Base-by-base conservation (phyloP, 2,329 filamentous ascomycete genomes). In the Beauveria sp. region DNA sequence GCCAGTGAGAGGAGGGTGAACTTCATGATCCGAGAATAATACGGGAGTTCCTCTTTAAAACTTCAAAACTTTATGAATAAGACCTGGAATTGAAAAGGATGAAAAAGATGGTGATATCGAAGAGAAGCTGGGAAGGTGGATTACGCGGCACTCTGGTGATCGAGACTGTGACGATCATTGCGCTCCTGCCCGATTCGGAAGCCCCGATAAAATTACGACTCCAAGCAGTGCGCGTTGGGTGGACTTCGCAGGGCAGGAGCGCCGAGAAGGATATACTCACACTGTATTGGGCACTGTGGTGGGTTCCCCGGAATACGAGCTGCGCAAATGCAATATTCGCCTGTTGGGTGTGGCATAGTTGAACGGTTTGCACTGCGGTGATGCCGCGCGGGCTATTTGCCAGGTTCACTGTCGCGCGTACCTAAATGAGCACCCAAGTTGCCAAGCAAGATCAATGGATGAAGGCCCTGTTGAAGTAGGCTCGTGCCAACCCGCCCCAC, bases 81-180 rank as follows among this genome's bases (percentile, higher is more conserved):
- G 5, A 38, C 34, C 34, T 16, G 34, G 34, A 14, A 14, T 38
- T 52, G 49, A 14, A 31, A 22, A 5, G 50, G 50, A 43, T 22
- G 49, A 18, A 20, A 40, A 24, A 1, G 34, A 14, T 38, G 38
- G 57, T 7, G 57, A 34, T 52, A 52, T 60, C 26, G n/a, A 52
- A 60, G 42, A 53, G 6, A 55, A 55, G 53, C 53, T 55, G 53
- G 40, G 24, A 31, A 26, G 8, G 34, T 22, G 20, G 57, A 50
- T 60, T 60, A 60, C 58, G 58, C 58, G 58, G 58, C 58, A 24
- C 58, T 38, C 38, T 20, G 26, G 28, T 42, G 49, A 53, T 60
- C 40, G 50, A 60, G 58, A 40, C 49, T 22, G 49, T 53, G 40
- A 22, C 49, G 26, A 48, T 40, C 20, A 40, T 38, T 60, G 50